Evolutionary conservation across 306 rosid species (phyloP).

Genomic region (Prunus persica): DNA sequence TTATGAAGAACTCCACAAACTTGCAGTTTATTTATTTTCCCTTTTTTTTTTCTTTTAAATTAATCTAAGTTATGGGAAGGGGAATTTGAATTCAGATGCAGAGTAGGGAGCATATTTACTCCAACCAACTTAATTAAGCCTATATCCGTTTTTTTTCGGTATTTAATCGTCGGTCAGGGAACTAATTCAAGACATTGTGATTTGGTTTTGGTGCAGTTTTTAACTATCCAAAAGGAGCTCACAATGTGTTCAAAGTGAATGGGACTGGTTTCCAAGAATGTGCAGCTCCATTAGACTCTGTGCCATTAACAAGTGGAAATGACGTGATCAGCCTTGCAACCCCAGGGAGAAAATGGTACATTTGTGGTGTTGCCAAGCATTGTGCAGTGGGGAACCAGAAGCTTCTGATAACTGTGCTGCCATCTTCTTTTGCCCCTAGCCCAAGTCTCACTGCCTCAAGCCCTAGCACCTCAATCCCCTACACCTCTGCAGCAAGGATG

Average conservation of each 20-base stretch:
- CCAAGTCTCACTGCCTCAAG: background rate
- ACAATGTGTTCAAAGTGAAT: slow-evolving; percentile 31
- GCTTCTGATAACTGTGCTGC: slow-evolving; percentile 26
- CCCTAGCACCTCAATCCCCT: background rate
- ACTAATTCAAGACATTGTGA: background rate
- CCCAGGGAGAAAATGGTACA: slow-evolving; percentile 36
- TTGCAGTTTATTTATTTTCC: too few species aligned
- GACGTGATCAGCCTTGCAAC: slow-evolving; percentile 23
- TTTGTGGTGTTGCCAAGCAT: slow-evolving; percentile 28
- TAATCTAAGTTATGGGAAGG: too few species aligned
- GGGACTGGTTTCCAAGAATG: slow-evolving; percentile 29
- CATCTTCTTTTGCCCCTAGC: background rate
- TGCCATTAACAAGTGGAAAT: slow-evolving; percentile 18
- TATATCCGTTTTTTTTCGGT: background rate
- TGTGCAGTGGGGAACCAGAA: slow-evolving; percentile 23
- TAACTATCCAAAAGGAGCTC: slow-evolving; percentile 22
- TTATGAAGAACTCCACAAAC: background rate
- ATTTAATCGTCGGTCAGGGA: background rate
- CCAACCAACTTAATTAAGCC: too few species aligned
- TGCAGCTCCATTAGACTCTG: background rate
- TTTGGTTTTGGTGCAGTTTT: slow-evolving; percentile 24
- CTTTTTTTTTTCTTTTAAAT: too few species aligned
- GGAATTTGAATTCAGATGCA: accelerated
- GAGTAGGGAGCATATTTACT: too few species aligned
- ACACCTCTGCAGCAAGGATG: background rate